Conservation (phyloP, 306 rosid genomes). For the Cicer yamashitae region DNA sequence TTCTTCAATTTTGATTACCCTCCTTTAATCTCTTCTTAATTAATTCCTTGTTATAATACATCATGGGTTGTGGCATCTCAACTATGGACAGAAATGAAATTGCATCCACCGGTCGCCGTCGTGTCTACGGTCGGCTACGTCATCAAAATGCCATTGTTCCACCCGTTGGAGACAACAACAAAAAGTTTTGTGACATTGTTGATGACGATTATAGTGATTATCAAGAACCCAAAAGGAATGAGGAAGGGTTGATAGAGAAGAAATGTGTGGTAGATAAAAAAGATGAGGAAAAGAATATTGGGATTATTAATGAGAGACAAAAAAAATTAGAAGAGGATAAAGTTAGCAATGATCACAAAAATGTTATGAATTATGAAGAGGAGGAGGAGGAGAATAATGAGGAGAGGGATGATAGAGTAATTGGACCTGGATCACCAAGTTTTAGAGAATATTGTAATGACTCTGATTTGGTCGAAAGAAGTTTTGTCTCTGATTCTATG, state of each 20-base stretch:
- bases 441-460: slow-evolving; percentile 63
- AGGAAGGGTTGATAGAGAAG: slow-evolving; percentile 22
- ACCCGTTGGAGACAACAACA: not conserved
- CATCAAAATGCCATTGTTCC: not conserved
- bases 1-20: not conserved
- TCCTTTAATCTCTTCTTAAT: not conserved
- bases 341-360: not conserved
- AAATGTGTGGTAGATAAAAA: not conserved
- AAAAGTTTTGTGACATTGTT: not conserved
- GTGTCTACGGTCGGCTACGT: not conserved
- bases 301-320: not conserved
- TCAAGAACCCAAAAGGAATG: slow-evolving; percentile 5
- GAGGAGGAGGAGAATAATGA: not conserved
- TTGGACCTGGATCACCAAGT: slow-evolving; percentile 58
- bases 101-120: not conserved
- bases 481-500: not conserved
- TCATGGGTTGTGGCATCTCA: slow-evolving; percentile 80
- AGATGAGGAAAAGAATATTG: not conserved
- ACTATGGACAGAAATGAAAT: slow-evolving; percentile 9
- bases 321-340: not conserved
- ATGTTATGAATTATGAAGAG: not conserved
- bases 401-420: slow-evolving; percentile 24
- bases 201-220: not conserved
- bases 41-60: not conserved
- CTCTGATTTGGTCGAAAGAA: not conserved